A percentile compares a stretch with the other conserved stretches of the same genome.
phyloP scores from a whole-genome alignment of 352 stramenopile genomes.

The Pythium phragmiticola region DNA sequence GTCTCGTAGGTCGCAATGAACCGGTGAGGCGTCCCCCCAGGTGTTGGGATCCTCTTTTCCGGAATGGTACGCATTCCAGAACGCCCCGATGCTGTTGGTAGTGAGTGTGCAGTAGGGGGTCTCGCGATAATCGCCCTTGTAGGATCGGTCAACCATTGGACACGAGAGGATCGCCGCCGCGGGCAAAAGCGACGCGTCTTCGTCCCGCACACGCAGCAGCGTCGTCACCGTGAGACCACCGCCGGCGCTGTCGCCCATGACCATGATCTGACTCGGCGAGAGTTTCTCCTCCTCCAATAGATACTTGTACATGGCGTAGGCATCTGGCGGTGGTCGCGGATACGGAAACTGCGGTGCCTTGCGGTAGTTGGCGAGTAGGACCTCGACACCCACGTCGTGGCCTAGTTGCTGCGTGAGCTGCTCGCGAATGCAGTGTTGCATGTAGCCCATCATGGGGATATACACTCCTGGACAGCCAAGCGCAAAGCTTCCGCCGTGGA shows the following conservation, averaged over 20 bases:
- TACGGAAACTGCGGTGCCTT: slow-evolving; percentile 20
- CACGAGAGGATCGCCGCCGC: slow-evolving; percentile 14
- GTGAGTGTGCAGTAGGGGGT: slow-evolving; percentile 20
- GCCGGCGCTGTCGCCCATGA: slow-evolving; percentile 25
- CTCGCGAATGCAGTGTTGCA: slow-evolving; percentile 18
- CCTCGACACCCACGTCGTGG: neutral
- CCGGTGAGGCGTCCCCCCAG: slow-evolving; percentile 23
- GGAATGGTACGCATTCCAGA: slow-evolving; percentile 20
- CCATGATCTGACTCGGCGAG: slow-evolving; percentile 4
- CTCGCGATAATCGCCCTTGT: slow-evolving; percentile 9
- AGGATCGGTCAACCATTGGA: slow-evolving; percentile 36
- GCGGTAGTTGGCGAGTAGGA: slow-evolving; percentile 29
- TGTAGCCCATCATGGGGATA: slow-evolving; percentile 19
- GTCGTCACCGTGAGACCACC: slow-evolving; percentile 14
- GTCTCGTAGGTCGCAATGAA: slow-evolving; percentile 17
- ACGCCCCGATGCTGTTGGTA: neutral
- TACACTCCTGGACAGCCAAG: slow-evolving; percentile 13
- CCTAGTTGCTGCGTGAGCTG: neutral
- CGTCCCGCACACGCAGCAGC: slow-evolving; percentile 13
- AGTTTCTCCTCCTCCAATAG: slow-evolving; percentile 6
- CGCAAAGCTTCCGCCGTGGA: slow-evolving; percentile 20
- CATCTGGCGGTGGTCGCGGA: slow-evolving; percentile 9
- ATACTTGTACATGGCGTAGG: slow-evolving; percentile 22
- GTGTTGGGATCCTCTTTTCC: slow-evolving; percentile 13
- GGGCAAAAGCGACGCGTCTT: slow-evolving; percentile 6